These are phyloP conservation scores for Ceratocystis destructans DNA, from an alignment of 2,329 filamentous ascomycete species.

Conservation along the genomic window DNA sequence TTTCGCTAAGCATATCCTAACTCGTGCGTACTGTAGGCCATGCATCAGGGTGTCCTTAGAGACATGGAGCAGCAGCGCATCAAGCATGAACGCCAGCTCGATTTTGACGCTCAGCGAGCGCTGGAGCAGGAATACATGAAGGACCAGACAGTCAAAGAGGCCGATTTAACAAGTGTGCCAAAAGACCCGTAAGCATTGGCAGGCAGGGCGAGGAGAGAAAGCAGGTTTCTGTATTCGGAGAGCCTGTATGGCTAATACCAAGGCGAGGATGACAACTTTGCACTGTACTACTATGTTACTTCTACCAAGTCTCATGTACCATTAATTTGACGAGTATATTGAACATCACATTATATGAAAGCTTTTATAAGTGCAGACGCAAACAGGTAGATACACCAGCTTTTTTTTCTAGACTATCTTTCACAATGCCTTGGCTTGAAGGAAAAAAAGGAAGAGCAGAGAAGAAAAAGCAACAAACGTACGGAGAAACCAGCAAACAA, in stretches of 20 bases:
- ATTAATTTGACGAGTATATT: conserved; percentile 5
- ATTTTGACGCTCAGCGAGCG: conserved; percentile 81
- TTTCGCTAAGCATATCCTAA: not conserved
- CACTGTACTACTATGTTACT: not conserved
- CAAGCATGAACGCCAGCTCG: conserved; percentile 79
- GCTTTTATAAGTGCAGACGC: not conserved
- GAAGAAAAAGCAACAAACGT: not conserved
- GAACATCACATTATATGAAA: too few relatives aligned
- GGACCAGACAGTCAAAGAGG: conserved; percentile 55
- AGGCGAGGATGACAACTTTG: not conserved
- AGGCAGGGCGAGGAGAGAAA: not conserved
- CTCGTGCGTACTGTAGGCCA: conserved; percentile 46
- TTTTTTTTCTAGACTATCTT: conserved; percentile 1
- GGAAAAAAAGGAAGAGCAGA: conserved; percentile 4
- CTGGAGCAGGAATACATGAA: conserved; percentile 85
- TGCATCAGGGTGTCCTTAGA: conserved; percentile 88
- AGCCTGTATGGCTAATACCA: not conserved
- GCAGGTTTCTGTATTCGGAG: not conserved
- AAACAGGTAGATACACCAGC: not conserved
- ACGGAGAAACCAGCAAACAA: not conserved
- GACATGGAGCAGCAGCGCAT: conserved; percentile 89
- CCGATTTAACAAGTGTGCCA: conserved; percentile 13
- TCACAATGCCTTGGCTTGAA: not conserved
- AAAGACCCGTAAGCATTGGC: not conserved
- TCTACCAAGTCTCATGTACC: not conserved